Percentiles rank a stretch among this genome's conserved stretches.
These are phyloP conservation scores for Phytophthora pisi DNA, from an alignment of 352 stramenopile genomes.

Conservation along the genomic window DNA sequence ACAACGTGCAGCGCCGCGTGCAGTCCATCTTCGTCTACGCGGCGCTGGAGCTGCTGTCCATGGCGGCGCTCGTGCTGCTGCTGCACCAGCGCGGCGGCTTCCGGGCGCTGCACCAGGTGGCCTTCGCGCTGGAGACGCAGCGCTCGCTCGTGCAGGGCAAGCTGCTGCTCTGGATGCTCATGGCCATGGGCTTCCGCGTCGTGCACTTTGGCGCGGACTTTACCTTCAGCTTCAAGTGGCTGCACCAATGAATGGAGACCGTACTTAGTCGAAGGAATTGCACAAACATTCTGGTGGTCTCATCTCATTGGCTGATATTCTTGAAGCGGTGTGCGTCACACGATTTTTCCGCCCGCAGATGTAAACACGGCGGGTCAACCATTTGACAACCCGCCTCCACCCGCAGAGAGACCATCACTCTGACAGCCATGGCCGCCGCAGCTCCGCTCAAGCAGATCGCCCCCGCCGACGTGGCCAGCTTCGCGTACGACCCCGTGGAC, in stretches of 20 bases:
- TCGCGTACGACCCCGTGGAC: constrained; percentile 86
- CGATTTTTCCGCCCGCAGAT: constrained; percentile 16
- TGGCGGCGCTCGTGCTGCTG: constrained; percentile 12
- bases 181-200: constrained; percentile 22
- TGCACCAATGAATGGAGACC: background rate
- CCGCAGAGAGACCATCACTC: constrained; percentile 16
- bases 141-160: constrained; percentile 18
- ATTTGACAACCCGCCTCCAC: constrained; percentile 9
- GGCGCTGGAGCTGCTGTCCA: constrained; percentile 25
- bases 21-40: constrained; percentile 25
- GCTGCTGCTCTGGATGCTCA: constrained; percentile 30
- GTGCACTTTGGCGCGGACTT: constrained; percentile 31
- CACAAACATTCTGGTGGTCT: too few species aligned
- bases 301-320: too few species aligned
- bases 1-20: constrained; percentile 6
- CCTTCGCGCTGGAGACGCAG: constrained; percentile 34
- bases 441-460: constrained; percentile 71
- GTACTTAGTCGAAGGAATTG: too few species aligned
- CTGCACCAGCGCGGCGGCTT: constrained; percentile 9
- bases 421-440: constrained; percentile 33
- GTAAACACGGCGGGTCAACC: too few species aligned
- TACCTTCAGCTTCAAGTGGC: constrained; percentile 19
- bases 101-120: constrained; percentile 15
- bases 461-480: constrained; percentile 68
- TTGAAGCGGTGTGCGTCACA: constrained; percentile 13